phyloP scores from a whole-genome alignment of 108 stramenopile genomes.

The Epipyxis sp. region DNA sequence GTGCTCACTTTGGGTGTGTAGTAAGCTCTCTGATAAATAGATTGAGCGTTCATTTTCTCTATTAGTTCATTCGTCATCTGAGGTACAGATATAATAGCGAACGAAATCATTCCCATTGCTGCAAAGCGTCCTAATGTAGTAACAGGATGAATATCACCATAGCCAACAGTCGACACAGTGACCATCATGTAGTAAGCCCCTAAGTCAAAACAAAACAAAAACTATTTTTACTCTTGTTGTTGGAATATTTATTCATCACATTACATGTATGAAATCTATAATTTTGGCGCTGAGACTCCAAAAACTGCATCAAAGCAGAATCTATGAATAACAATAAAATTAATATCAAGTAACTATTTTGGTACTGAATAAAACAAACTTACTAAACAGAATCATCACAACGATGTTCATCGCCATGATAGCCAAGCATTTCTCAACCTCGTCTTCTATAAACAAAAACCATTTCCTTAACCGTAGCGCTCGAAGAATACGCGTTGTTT shows the following conservation, averaged over 20 bases:
- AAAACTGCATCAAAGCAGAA: conserved; percentile 1
- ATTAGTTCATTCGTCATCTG: too few relatives aligned
- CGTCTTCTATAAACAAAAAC: conserved; percentile 17
- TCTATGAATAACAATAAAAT: background rate
- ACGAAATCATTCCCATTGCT: conserved; percentile 8
- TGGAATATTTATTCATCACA: background rate
- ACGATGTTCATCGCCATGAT: background rate
- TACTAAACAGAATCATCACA: conserved; percentile 14
- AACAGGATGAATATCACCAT: conserved; percentile 6
- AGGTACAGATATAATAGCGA: too few relatives aligned
- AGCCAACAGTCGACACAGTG: conserved; percentile 13
- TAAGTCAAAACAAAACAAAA: background rate
- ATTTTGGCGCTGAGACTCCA: background rate
- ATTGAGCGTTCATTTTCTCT: too few relatives aligned
- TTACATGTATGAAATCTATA: conserved; percentile 19
- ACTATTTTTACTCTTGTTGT: background rate
- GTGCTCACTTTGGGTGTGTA: too few relatives aligned
- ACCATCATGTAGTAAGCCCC: conserved; percentile 18
- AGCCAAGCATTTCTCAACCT: background rate
- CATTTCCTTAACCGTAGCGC: background rate
- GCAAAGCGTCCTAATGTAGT: conserved; percentile 9
- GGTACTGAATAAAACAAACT: background rate
- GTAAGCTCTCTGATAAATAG: too few relatives aligned
- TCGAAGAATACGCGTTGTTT: background rate
- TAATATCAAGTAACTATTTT: background rate